A percentile compares a stretch with the other conserved stretches of the same genome.
phyloP scores from a whole-genome alignment of 345 rosid genomes.

The Anacardium occidentale region DNA sequence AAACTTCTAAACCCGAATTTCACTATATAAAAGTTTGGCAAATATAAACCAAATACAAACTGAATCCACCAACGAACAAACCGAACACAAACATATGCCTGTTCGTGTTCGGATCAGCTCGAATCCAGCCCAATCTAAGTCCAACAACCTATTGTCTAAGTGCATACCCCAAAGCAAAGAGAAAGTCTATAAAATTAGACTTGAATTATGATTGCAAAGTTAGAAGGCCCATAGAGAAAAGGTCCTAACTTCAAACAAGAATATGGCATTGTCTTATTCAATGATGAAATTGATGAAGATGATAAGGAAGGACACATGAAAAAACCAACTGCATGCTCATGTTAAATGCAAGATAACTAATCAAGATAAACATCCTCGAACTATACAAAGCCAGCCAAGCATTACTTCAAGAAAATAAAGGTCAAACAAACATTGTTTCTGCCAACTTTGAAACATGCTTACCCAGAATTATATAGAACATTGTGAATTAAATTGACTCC shows the following conservation, averaged over 20 bases:
- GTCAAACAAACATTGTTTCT: neutral
- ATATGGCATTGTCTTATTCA: neutral
- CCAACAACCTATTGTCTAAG: slow-evolving; percentile 3
- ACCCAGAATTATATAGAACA: slow-evolving; percentile 82
- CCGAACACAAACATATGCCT: no score
- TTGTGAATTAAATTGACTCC: slow-evolving; percentile 72
- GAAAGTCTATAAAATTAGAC: neutral
- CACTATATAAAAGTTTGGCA: no score
- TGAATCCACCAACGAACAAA: no score
- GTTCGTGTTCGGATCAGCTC: no score
- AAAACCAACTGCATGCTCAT: neutral
- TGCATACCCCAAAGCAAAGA: neutral
- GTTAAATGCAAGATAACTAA: neutral
- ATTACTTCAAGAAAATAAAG: neutral
- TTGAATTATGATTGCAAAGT: neutral
- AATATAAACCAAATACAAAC: no score
- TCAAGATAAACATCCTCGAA: neutral
- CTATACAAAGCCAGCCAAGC: slow-evolving; percentile 11
- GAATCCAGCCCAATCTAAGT: no score
- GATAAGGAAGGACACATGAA: neutral
- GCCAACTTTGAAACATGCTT: slow-evolving; percentile 25
- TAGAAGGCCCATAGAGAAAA: neutral
- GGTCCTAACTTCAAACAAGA: neutral
- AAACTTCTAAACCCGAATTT: no score
- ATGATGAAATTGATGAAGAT: slow-evolving; percentile 3